Evolutionary conservation across 2,329 filamentous ascomycete species (phyloP).

Genomic region (Exophiala mesophila): DNA sequence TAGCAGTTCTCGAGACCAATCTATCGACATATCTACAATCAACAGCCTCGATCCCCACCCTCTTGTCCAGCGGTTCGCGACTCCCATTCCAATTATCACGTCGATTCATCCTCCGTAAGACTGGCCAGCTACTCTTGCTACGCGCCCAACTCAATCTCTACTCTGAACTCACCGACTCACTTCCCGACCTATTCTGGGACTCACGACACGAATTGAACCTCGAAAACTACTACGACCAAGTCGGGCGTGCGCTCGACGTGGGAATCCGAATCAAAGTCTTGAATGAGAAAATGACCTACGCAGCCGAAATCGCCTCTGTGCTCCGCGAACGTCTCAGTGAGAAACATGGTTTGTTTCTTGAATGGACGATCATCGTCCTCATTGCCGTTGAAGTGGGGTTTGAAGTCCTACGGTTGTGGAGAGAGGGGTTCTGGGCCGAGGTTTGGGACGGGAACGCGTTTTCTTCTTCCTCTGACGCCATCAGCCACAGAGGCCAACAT

Average conservation of each 20-base stretch:
- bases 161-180: conserved; percentile 88
- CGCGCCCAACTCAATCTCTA: conserved; percentile 94
- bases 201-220: conserved; percentile 79
- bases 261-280: conserved; percentile 83
- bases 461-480: too few relatives aligned
- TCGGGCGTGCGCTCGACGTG: conserved; percentile 84
- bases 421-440: conserved; percentile 47
- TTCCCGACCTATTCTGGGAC: conserved; percentile 98
- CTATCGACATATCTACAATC: conserved; percentile 81
- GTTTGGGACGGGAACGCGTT: conserved; percentile 13
- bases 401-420: conserved; percentile 69
- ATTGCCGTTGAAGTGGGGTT: conserved; percentile 91
- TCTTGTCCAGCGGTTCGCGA: conserved; percentile 64
- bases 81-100: conserved; percentile 56
- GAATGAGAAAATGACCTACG: conserved; percentile 98
- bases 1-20: conserved; percentile 82
- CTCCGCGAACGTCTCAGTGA: conserved; percentile 84
- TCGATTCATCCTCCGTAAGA: conserved; percentile 83
- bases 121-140: conserved; percentile 82
- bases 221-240: conserved; percentile 92
- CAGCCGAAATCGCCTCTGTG: conserved; percentile 87
- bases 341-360: conserved; percentile 78
- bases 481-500: too few relatives aligned
- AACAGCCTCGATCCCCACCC: conserved; percentile 73
- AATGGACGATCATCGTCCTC: conserved; percentile 92